Evolutionary conservation across 768 basidiomycete genomes (phyloP), one percentile per base, ranked within the genome.

Genomic region (Porphyrellus cyaneotinctus): DNA sequence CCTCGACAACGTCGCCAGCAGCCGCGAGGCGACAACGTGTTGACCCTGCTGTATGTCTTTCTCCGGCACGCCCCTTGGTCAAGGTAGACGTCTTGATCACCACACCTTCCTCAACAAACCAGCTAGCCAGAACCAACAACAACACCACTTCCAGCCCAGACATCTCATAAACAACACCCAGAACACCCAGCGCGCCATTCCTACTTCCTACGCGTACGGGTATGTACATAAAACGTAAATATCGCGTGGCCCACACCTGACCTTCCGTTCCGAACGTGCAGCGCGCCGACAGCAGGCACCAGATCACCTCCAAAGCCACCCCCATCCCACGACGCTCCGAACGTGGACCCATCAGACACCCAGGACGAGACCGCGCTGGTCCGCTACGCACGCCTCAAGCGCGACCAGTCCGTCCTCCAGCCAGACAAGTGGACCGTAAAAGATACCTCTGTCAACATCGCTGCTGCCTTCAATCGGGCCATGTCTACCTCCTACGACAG

Each of bases 401-500:
- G 70, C 57, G 73, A 77, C 52, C 73, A 74, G 54, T 57, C 68
- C 33, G 51, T 59, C 18, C 65, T 71, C 56, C 75, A 83, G 47
- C 88, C 89, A 37, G 78, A 83, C 61, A 82, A 76, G 76, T 88
- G 85, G 85, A 65, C 67, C 53, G 81, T 89, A 53, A 87, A 87
- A 62, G 88, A 90, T 70, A 93, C 91, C 41, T 85, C 89, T 18
- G 91, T 93, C 46, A 88, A 90, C 70, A 85, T 91, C 62, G 91
- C 90, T 11, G 80, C 81, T 61, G 91, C 91, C 28, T 88, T 94
- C 64, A 74, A 76, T 58, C 83, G 85, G 67, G 91, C 91, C 18
- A 87, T 79, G 20, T 73, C 65, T 45, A 63, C 64, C 4, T 71
- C 65, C 32, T 52, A 59, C 58, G 73, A 75, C 53, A 79, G 80